Evolutionary conservation across 192 early-diverging fungal genomes (phyloP), one percentile per base, ranked within the genome.

Genomic region (Gigaspora rosea): DNA sequence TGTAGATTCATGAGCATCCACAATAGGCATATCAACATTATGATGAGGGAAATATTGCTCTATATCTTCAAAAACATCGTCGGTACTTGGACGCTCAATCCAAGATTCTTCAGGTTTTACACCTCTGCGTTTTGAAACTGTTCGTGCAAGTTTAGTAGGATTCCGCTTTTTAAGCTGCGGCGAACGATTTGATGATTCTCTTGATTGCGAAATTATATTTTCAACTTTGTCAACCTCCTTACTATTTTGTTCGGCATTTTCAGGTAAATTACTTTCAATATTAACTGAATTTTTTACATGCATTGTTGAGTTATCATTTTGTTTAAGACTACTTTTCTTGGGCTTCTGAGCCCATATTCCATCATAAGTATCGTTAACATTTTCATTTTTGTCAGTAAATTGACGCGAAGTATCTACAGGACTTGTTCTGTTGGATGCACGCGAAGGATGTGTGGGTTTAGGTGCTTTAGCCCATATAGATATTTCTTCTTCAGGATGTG

Each of bases 11-110:
- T 80, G 72, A 56, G 80, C 75, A 32, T 90, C 88, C 18, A 90
- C 83, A 64, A 93, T 91, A n/a, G 86, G 89, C 59, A 86, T 83
- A 73, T 94, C 93, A 59, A 94, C 78, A 71, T 94, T 91, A 58
- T 93, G 90, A n/a, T 83, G 88, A 33, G 91, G 92, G 75, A 94
- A 91, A 75, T 89, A 94, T 75, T 87, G 82, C 52, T 91, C 91
- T 65, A 93, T 82, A 71, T 93, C 86, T 59, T 91, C 86, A 32
- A 85, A 86, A 63, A 94, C 86, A 51, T 87, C 85, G 36, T 92
- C 91, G 3, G 89, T 80, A 0, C 91, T 87, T 9, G 93, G 93
- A 18, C 92, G 84, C 35, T 85, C 84, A 8, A 81, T 81, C 87
- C 85, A 88, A 47, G 85, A 88, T 74, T 82, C 82, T 41, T 76